Base-by-base conservation (phyloP, 345 rosid genomes). In the Euphorbia peplus region DNA sequence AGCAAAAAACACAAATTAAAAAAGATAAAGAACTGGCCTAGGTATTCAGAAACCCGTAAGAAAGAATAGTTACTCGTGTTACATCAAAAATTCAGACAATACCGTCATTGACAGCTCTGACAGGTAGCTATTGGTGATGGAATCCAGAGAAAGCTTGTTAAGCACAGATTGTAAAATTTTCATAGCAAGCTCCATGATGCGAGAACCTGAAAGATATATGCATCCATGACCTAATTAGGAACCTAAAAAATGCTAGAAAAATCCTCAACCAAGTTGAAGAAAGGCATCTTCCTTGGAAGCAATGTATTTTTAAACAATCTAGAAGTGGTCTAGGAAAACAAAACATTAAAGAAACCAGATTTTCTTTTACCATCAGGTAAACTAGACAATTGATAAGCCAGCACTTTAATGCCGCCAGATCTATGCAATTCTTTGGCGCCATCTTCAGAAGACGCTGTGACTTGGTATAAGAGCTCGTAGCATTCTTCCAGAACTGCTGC, bases 401-500 rank as follows among this genome's bases (percentile, higher is more conserved):
- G 78, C 66, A 85, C 85, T 78, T 82, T 85, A 80, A 89, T 69
- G 68, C 97, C 98, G 69, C 84, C 90, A 55, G 84, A 83, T 62
- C 87, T 83, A n/a, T 72, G 70, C 57, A 93, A 78, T 24, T 69
- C 28, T 42, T 48, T 67, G 63, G 81, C 70, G 65, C 92, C 97
- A 75, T 77, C 77, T 62, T 83, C 86, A 54, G 70, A 76, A 67
- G 96, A 83, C n/a, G 89, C 57, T 60, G 84, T 76, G 14, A 86
- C 88, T 79, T 89, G 75, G 77, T 81, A 89, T 56, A 93, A 74
- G 78, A 90, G 70, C 70, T 93, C 97, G 78, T 78, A 89, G 77
- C 90, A 85, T 70, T 89, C 96, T 77, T 90, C 92, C 21, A 84
- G 74, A 69, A 83, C 73, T 48, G 76, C 70, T 8, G 71, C 65